Base-by-base conservation (phyloP, 257 asterid species). In the Anisodus acutangulus region DNA sequence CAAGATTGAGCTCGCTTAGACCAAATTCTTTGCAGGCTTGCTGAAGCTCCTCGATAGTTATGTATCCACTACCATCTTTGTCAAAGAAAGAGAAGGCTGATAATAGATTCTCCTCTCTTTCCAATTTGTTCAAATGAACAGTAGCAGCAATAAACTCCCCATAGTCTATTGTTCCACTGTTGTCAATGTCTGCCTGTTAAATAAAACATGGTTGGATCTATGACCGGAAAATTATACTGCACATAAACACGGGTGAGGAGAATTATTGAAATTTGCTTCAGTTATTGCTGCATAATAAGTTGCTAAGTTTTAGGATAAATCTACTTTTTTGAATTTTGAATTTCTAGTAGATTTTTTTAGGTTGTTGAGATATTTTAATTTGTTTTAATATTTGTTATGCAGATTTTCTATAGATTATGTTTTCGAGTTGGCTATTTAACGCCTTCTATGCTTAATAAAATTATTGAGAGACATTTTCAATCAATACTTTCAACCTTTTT, bases 91-190 rank as follows among this genome's bases (percentile, higher is more conserved):
- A 87, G 88, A 95, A 95, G 78, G 98, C 99, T 6, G 98, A 92
- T 60, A 92, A 84, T 57, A 95, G 87, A 85, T 94, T 94, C 87
- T 94, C 98, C 88, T 94, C 98, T 89, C 98, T 88, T 82, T 95
- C 98, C 83, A 95, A 83, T 93, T 95, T 95, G 97, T 95, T 95
- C 91, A 95, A 87, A 90, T 95, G 99, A 67, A 95, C 93, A 1
- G 97, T 95, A 13, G 99, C 99, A 47, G 99, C 99, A 86, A 95
- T 94, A 90, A 95, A 95, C 92, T 95, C 99, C 72, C 98, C 98
- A 58, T 95, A 95, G 84, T 95, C 99, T 83, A 95, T 94, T 41
- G 97, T 93, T 69, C 99, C 99, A 59, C 92, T 95, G 91, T 95
- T 94, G 82, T 95, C 99, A 59, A 94, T 89, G 85, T 95, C 99